phyloP scores from a whole-genome alignment of 2,329 filamentous ascomycete genomes.

The Trichophyton benhamiae region DNA sequence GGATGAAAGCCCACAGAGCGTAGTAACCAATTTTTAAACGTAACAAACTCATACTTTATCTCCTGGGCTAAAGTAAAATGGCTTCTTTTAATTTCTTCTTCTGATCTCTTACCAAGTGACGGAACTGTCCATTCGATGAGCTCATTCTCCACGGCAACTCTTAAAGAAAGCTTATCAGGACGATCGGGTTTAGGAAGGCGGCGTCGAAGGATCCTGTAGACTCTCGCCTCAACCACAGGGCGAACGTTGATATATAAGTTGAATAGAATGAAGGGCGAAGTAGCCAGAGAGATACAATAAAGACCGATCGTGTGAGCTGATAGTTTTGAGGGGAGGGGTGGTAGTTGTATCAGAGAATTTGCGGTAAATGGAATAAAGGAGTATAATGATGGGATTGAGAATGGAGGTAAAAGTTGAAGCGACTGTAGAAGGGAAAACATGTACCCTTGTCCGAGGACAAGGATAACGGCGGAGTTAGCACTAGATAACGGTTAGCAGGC shows the following conservation, averaged over 20 bases:
- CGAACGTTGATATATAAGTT: conserved; percentile 28
- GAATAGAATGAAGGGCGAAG: conserved; percentile 26
- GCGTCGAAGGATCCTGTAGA: conserved; percentile 31
- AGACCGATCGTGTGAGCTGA: conserved; percentile 20
- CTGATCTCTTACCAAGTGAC: conserved; percentile 28
- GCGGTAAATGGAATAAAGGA: conserved; percentile 28
- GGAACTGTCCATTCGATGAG: conserved; percentile 34
- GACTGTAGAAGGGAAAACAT: conserved; percentile 34
- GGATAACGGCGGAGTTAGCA: conserved; percentile 24
- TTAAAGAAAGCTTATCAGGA: conserved; percentile 31
- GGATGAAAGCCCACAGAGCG: conserved; percentile 20
- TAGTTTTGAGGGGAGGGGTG: conserved; percentile 19
- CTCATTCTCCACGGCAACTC: conserved; percentile 33
- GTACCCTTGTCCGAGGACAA: conserved; percentile 31
- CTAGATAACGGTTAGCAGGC: conserved; percentile 19
- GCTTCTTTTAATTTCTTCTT: conserved; percentile 28
- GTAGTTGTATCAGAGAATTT: conserved; percentile 25
- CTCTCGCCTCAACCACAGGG: conserved; percentile 27
- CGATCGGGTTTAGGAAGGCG: conserved; percentile 30
- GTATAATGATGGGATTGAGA: conserved; percentile 21
- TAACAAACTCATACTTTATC: conserved; percentile 25
- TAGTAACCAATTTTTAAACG: conserved; percentile 23
- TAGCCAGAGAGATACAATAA: conserved; percentile 20
- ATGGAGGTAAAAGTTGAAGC: conserved; percentile 28
- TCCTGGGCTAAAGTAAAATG: conserved; percentile 28